These are phyloP conservation scores for Paracamarosporium sp. DNA, from an alignment of 2,329 filamentous ascomycete genomes.

Conservation along the genomic window DNA sequence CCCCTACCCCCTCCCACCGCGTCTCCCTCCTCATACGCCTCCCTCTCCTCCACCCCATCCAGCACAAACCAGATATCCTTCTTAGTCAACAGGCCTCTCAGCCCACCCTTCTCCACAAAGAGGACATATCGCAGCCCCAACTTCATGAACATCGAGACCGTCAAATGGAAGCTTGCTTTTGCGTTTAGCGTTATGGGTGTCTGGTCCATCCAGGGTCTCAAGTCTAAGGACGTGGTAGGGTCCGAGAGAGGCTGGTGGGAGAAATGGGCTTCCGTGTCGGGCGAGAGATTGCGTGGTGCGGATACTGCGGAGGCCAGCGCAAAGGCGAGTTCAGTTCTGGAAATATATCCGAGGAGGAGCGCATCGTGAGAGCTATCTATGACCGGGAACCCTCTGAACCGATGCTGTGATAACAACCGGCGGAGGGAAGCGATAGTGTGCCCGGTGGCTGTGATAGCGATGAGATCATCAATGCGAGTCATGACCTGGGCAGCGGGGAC, in stretches of 20 bases:
- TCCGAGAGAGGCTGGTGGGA: slow-evolving; percentile 78
- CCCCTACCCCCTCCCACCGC: slow-evolving; percentile 46
- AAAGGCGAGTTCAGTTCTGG: slow-evolving; percentile 84
- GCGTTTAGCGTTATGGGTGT: slow-evolving; percentile 90
- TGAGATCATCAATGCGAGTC: slow-evolving; percentile 89
- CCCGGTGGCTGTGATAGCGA: slow-evolving; percentile 83
- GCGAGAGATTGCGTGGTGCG: slow-evolving; percentile 65
- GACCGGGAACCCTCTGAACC: slow-evolving; percentile 90
- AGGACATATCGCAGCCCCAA: slow-evolving; percentile 89
- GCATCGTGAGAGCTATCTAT: slow-evolving; percentile 79
- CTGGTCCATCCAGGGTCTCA: slow-evolving; percentile 98
- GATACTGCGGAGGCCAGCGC: slow-evolving; percentile 72
- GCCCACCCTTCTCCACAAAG: slow-evolving; percentile 79
- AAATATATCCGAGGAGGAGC: slow-evolving; percentile 90
- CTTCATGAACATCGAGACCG: slow-evolving; percentile 91
- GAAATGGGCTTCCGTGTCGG: slow-evolving; percentile 83
- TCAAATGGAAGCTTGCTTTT: slow-evolving; percentile 79
- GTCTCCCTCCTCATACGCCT: slow-evolving; percentile 30
- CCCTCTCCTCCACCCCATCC: slow-evolving; percentile 61
- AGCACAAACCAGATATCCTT: slow-evolving; percentile 97
- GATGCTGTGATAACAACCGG: slow-evolving; percentile 73
- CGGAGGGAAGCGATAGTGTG: slow-evolving; percentile 83
- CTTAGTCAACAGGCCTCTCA: slow-evolving; percentile 90
- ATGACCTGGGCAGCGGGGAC: slow-evolving; percentile 87
- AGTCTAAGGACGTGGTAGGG: slow-evolving; percentile 78